Evolutionary conservation across 768 basidiomycete genomes (phyloP), one percentile per base, ranked within the genome.

Genomic region (Tubosaeta sp.): DNA sequence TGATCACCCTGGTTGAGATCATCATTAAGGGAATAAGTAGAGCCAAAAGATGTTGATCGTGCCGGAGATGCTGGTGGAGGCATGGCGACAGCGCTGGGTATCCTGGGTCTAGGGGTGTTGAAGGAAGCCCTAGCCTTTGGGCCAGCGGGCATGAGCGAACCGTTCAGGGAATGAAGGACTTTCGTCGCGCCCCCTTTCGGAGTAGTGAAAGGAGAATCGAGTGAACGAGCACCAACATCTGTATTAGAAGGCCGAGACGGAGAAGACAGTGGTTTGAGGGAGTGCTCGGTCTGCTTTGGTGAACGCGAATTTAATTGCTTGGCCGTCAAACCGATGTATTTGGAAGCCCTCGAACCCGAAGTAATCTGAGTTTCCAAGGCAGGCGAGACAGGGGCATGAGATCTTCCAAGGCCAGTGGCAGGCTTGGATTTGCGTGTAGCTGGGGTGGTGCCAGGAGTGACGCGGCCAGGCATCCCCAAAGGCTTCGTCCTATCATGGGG

Each of bases 301-400:
- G 62, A 13, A 46, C 78, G 79, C 22, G 74, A 78, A 63, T 68
- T 82, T 53, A 95, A 77, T 59, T 92, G 88, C 63, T 86, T 82
- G 1, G 91, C 91, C 1, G 90, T 94, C 80, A 93, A 82, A 14
- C 84, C 82, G 31, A 86, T 74, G 65, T 93, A 94, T 66, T 86
- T 88, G 39, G 88, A 86, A 10, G 92, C 91, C 42, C 92, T 76
- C 3, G 91, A 91, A 4, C 91, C 91, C 6, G 83, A 84, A 4
- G 91, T 91, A 52, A 94, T 84, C 53, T 72, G 73, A 29, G 66
- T 56, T 48, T 73, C 71, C 31, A 66, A 58, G 6, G 54, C 43
- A 41, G 67, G 62, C 34, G 31, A 53, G 48, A 11, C 53, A 59
- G 37, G 55, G 50, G 37, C 58, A 73, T 71, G 63, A 72, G 68